Base-by-base conservation (phyloP, 805 yeast genomes). In the Candida endomychidarum region DNA sequence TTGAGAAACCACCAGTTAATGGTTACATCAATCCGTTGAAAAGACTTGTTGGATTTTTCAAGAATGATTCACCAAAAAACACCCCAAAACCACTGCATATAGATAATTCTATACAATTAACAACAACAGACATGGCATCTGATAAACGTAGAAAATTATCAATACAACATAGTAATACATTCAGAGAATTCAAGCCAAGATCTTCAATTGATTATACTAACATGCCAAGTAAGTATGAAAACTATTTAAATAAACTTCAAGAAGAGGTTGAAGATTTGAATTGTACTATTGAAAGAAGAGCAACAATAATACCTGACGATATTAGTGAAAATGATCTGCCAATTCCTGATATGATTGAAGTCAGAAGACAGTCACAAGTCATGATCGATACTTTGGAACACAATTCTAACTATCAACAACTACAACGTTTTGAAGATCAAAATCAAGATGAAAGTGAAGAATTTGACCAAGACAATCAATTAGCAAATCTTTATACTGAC, bases 401-500 rank as follows among this genome's bases (percentile, higher is more conserved):
- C 5, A n/a, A 11, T 23, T 20, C 22, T 20, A 20, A 20, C 8
- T 8, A 5, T 20, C 8, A 6, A 20, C 26, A 27, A 9, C 23
- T 43, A 23, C 31, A 42, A 28, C 21, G n/a, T 16, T 28, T 10
- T 9, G 8, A 21, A 8, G 17, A 29, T 25, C 58, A 54, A 6
- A 57, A 57, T 12, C 52, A 68, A 17, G 67, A 66, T n/a, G 67
- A 42, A 25, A 28, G 25, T 27, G 44, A 37, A 16, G 31, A 25
- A 9, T 19, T 15, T 8, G 3, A 34, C 8, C 29, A 23, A 29
- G 36, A 40, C n/a, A 3, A 12, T 8, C 32, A 38, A 16, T 58
- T 56, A 45, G 63, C 67, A 2, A 62, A 67, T 4, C 41, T 58
- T 18, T 67, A 68, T 43, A 48, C 54, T 9, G 73, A 70, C 41